Evolutionary conservation across 345 rosid genomes (phyloP), one percentile per base, ranked within the genome.

Genomic region (Populus alba): DNA sequence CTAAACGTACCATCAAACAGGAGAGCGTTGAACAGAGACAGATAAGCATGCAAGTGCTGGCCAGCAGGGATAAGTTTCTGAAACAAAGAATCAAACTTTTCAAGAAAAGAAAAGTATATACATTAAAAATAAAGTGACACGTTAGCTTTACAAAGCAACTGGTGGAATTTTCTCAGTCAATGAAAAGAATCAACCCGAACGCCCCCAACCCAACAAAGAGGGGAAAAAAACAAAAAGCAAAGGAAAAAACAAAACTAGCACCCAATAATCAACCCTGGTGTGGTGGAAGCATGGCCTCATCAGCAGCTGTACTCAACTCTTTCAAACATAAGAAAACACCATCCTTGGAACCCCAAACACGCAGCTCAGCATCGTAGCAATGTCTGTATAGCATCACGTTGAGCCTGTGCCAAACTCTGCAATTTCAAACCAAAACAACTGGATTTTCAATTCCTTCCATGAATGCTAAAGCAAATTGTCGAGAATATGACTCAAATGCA

Each of bases 391-490:
- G 87, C 92, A 76, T 83, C 74, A 41, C 77, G 88, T 77, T 93
- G 92, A 37, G 85, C 80, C 45, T 29, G 78, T 37, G 88, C 86
- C 81, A 95, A 86, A 72, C 85, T 75, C 97, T 95, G 88, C 83
- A 78, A 33, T 63, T 72, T 74, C 79, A 67, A 38, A 53, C 23
- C 20, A 7, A 73, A 11, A 41, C n/a, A 7, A 35, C 59, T 35
- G 12, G 43, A 25, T 16, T 25, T 51, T 1, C 16, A 2, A 22
- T 20, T 10, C 12, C 10, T 31, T 31, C 11, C 17, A 33, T 76
- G 53, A 51, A 51, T 51, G 15, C 65, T 20, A 22, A 74, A 35
- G 35, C 8, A 15, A 12, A 76, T 13, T 12, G n/a, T 22, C 4
- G 22, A 29, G 59, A 16, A 35, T 18, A 8, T 20, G 25, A 66